Evolutionary conservation across 805 yeast species (phyloP).

Genomic region (Ogataea salicorniae): DNA sequence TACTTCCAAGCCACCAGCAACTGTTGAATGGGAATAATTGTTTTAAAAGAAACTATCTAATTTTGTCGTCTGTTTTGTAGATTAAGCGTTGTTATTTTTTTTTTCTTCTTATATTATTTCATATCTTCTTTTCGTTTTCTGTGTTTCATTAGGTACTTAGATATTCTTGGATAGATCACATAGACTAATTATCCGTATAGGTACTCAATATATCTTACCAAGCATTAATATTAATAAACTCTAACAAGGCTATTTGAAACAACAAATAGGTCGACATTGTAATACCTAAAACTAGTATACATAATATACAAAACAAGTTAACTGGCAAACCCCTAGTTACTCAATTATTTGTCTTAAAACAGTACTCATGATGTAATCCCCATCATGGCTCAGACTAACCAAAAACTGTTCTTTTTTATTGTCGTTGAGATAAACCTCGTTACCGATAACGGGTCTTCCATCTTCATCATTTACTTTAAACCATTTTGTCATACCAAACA

Average conservation of each 20-base stretch:
- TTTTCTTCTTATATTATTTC: not conserved
- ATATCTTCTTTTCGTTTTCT: not conserved
- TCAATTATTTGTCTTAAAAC: constrained; percentile 32
- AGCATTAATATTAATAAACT: too few relatives aligned
- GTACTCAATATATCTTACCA: too few relatives aligned
- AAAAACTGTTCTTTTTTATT: constrained; percentile 42
- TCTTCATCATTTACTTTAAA: constrained; percentile 34
- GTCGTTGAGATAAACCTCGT: constrained; percentile 24
- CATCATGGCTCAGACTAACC: constrained; percentile 61
- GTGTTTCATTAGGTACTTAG: too few relatives aligned
- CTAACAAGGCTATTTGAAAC: too few relatives aligned
- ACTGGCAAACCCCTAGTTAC: not conserved
- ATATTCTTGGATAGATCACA: too few relatives aligned
- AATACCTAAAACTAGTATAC: too few relatives aligned
- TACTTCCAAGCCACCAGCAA: constrained; percentile 99
- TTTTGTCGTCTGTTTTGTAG: not conserved
- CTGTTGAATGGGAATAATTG: constrained; percentile 89
- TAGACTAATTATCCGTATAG: too few relatives aligned
- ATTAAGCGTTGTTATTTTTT: not conserved
- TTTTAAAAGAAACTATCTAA: not conserved
- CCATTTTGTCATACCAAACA: constrained; percentile 58
- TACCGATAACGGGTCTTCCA: constrained; percentile 41
- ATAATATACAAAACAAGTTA: not conserved
- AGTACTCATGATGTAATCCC: constrained; percentile 50
- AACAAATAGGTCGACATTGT: too few relatives aligned